Evolutionary conservation across 1,284 basidiomycete genomes (phyloP).

Genomic region (Ceratobasidium theobromae): DNA sequence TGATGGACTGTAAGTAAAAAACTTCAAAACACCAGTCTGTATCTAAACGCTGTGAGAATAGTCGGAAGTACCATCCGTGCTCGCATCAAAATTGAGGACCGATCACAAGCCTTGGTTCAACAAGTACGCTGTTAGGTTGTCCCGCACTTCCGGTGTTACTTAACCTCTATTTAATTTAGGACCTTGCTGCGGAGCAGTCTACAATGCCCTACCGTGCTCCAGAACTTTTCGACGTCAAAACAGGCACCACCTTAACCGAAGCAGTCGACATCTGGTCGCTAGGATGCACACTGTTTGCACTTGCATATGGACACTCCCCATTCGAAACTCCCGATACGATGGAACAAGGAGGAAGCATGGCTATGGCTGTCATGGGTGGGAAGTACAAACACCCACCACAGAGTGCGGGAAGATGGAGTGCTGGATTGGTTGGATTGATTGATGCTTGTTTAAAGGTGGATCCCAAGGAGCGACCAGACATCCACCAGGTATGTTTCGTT

Average conservation of each 20-base stretch:
- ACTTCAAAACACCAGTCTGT: not conserved
- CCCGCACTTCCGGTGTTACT: not conserved
- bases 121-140: conserved; percentile 54
- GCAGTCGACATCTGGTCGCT: conserved; percentile 97
- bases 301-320: conserved; percentile 90
- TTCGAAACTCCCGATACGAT: conserved; percentile 87
- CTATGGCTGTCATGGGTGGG: conserved; percentile 91
- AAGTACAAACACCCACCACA: conserved; percentile 74
- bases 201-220: conserved; percentile 97
- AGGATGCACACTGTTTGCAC: conserved; percentile 87
- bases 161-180: conserved; percentile 49
- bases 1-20: conserved; percentile 76
- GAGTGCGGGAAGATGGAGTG: conserved; percentile 67
- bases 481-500: conserved; percentile 62
- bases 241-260: conserved; percentile 81
- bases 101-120: conserved; percentile 83
- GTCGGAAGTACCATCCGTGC: conserved; percentile 86
- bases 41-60: not conserved
- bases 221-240: conserved; percentile 94
- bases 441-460: conserved; percentile 81
- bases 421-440: conserved; percentile 77
- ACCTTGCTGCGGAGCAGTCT: conserved; percentile 91
- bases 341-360: conserved; percentile 87
- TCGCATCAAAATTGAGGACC: conserved; percentile 72
- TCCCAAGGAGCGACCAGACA: conserved; percentile 77